These are phyloP conservation scores for Lepidium didymum DNA, from an alignment of 345 rosid species.

Conservation along the genomic window DNA sequence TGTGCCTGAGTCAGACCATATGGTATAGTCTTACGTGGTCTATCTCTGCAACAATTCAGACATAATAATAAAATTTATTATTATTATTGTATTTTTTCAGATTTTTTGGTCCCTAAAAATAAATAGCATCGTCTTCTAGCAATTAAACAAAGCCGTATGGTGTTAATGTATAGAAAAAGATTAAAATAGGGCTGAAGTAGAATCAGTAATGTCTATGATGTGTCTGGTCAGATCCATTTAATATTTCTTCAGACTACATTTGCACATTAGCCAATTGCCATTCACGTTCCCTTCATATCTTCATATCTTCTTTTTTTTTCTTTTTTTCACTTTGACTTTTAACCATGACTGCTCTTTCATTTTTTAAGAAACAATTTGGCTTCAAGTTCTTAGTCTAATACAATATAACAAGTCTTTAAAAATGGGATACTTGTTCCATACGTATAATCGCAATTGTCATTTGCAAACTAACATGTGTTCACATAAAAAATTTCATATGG, in stretches of 20 bases:
- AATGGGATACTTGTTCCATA: too few species aligned
- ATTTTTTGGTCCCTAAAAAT: background rate
- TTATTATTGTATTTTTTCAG: background rate
- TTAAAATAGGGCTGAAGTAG: slow-evolving; percentile 20
- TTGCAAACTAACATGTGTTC: background rate
- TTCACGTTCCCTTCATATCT: background rate
- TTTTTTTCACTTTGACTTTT: too few species aligned
- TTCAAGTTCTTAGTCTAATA: too few species aligned
- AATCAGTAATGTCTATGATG: slow-evolving; percentile 30
- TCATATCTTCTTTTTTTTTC: background rate
- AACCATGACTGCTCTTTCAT: background rate
- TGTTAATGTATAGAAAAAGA: background rate
- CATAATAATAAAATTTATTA: background rate
- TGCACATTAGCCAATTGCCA: slow-evolving; percentile 13
- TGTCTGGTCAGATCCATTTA: slow-evolving; percentile 31
- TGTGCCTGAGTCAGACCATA: slow-evolving; percentile 29
- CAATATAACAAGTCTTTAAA: too few species aligned
- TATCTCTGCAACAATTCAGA: slow-evolving; percentile 26
- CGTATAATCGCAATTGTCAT: too few species aligned
- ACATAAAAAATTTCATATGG: background rate
- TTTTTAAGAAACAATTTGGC: too few species aligned
- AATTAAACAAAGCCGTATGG: background rate
- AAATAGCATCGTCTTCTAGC: background rate
- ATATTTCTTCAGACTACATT: slow-evolving; percentile 20
- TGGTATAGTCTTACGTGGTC: slow-evolving; percentile 30